A percentile compares a stretch with the other conserved stretches of the same genome.
Conservation (phyloP, 495 filamentous ascomycete genomes). For the Hypoxylon perforatum region DNA sequence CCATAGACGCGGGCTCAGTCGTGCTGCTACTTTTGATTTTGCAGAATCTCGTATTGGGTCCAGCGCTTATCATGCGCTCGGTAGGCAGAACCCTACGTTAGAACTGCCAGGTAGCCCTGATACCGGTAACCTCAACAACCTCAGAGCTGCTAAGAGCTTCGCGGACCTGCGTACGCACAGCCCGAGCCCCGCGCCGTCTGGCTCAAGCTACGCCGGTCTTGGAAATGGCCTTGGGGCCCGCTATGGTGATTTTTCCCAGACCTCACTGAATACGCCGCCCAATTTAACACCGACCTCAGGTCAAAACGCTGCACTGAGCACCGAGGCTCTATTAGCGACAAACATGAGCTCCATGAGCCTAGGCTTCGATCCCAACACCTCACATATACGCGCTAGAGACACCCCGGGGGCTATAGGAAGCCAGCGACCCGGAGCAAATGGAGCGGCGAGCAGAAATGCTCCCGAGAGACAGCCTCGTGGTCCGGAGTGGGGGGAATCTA, state of each 20-base stretch:
- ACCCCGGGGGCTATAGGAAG: slow-evolving; percentile 84
- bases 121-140: slow-evolving; percentile 67
- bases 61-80: slow-evolving; percentile 73
- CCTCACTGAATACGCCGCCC: slow-evolving; percentile 71
- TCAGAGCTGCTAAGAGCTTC: slow-evolving; percentile 96
- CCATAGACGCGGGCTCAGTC: slow-evolving; percentile 83
- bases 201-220: slow-evolving; percentile 80
- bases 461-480: slow-evolving; percentile 87
- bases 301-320: slow-evolving; percentile 64
- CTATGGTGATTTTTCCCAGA: slow-evolving; percentile 67
- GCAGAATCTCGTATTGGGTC: slow-evolving; percentile 83
- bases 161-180: slow-evolving; percentile 95
- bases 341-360: slow-evolving; percentile 70
- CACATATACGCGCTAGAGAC: slow-evolving; percentile 51
- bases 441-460: slow-evolving; percentile 70
- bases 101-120: slow-evolving; percentile 87
- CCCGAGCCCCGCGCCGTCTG: slow-evolving; percentile 90
- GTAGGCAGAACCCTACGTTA: slow-evolving; percentile 80
- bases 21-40: slow-evolving; percentile 98
- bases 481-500: slow-evolving; percentile 75
- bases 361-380: slow-evolving; percentile 65
- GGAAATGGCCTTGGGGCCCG: slow-evolving; percentile 52
- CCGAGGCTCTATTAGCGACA: slow-evolving; percentile 66
- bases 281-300: slow-evolving; percentile 81
- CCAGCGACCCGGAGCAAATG: slow-evolving; percentile 78